Evolutionary conservation across 148 eudicot genomes (phyloP).

Genomic region (Cornus kousa): DNA sequence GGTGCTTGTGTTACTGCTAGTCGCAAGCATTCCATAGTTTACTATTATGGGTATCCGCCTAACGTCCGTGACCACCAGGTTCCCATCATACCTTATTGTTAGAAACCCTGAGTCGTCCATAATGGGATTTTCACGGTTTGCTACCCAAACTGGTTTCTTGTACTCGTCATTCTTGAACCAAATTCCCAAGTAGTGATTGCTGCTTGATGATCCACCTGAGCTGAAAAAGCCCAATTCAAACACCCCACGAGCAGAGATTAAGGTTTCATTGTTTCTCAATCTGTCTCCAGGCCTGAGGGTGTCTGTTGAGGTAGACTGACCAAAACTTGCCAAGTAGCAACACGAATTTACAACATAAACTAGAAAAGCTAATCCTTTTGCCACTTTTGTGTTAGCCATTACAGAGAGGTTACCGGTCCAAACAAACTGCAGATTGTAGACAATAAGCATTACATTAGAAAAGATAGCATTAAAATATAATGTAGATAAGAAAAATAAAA

Average conservation of each 20-base stretch:
- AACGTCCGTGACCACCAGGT: background rate
- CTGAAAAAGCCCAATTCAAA: slow-evolving; percentile 10
- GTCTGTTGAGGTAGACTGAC: background rate
- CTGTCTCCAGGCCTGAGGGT: background rate
- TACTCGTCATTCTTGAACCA: background rate
- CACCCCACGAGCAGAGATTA: background rate
- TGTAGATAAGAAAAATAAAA: too few species aligned
- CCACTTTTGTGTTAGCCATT: too few species aligned
- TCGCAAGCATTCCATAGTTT: slow-evolving; percentile 7
- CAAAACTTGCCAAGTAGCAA: background rate
- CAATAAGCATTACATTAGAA: too few species aligned
- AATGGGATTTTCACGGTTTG: slow-evolving; percentile 6
- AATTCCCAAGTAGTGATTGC: background rate
- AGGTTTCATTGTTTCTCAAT: background rate
- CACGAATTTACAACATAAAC: background rate
- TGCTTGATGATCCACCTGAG: background rate
- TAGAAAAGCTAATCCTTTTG: background rate
- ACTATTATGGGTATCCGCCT: background rate
- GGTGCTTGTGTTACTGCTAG: background rate
- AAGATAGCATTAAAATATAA: too few species aligned
- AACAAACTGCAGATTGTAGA: too few species aligned
- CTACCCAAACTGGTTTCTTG: slow-evolving; percentile 11
- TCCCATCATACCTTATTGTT: slow-evolving; percentile 3
- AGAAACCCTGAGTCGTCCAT: background rate
- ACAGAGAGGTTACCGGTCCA: too few species aligned